These are phyloP conservation scores for Geranium incanum DNA, from an alignment of 441 rosid species.

Conservation along the genomic window DNA sequence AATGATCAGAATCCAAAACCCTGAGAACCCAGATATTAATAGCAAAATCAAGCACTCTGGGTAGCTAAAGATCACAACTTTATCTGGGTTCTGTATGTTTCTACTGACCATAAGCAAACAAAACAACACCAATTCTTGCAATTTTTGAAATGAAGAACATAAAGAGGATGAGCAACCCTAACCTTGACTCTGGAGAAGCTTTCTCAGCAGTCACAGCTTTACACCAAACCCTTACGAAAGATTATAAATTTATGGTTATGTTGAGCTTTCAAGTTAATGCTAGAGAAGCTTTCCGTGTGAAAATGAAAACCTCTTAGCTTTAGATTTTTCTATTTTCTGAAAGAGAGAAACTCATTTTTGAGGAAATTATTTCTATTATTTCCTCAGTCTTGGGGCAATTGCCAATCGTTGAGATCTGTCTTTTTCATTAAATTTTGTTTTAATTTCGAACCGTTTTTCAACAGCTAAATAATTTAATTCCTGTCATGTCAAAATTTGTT, in stretches of 20 bases:
- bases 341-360: not conserved
- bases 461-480: not conserved
- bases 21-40: not conserved
- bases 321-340: not conserved
- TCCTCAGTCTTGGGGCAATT: not conserved
- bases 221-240: not conserved
- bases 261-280: not conserved
- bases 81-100: not conserved
- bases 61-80: not conserved
- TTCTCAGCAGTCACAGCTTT: not conserved
- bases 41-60: not conserved
- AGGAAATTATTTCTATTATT: not conserved
- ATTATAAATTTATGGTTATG: not conserved
- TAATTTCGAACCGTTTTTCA: not conserved
- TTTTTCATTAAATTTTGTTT: not conserved
- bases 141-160: not conserved
- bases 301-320: not conserved
- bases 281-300: not conserved
- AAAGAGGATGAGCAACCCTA: not conserved
- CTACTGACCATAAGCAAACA: not conserved
- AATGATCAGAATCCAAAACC: not conserved
- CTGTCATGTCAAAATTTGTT: too few species aligned
- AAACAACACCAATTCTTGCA: not conserved
- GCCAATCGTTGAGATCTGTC: not conserved
- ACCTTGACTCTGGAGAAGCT: not conserved